Evolutionary conservation across 1,284 basidiomycete genomes (phyloP).

Genomic region (Cerioporus squamosus): DNA sequence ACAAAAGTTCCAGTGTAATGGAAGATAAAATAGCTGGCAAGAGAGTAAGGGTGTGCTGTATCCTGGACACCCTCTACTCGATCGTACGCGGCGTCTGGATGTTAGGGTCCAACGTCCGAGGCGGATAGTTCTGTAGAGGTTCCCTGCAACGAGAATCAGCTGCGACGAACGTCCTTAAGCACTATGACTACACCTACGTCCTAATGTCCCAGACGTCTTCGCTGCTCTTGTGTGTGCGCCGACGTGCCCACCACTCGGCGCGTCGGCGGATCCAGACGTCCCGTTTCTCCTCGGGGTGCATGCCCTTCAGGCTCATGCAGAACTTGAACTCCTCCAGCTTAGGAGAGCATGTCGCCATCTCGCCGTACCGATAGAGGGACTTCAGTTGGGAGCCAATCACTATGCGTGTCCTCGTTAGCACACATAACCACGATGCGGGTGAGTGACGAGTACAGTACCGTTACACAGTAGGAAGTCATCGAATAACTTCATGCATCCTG

Average conservation of each 20-base stretch:
- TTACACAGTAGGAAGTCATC: conserved; percentile 84
- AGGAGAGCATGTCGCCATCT: conserved; percentile 73
- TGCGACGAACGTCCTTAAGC: neutral
- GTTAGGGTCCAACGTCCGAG: conserved; percentile 19
- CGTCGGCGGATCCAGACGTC: conserved; percentile 84
- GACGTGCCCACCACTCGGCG: conserved; percentile 91
- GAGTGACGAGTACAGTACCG: conserved; percentile 42
- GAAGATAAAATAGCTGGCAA: no score
- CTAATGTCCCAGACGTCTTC: conserved; percentile 95
- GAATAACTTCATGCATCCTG: conserved; percentile 78
- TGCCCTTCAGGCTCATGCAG: conserved; percentile 84
- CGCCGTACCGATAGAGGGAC: conserved; percentile 87
- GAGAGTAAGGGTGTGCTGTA: neutral
- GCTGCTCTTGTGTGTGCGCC: conserved; percentile 77
- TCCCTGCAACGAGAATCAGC: conserved; percentile 25
- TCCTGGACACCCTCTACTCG: neutral
- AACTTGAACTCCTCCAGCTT: conserved; percentile 96
- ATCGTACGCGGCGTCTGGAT: conserved; percentile 13
- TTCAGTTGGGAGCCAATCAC: conserved; percentile 84
- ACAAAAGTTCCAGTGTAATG: no score
- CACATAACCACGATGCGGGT: neutral
- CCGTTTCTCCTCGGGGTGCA: conserved; percentile 77
- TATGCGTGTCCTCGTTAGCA: conserved; percentile 32
- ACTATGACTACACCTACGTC: conserved; percentile 52
- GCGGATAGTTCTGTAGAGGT: conserved; percentile 35